Conservation (phyloP, 2,329 filamentous ascomycete genomes). For the Claviceps capensis region DNA sequence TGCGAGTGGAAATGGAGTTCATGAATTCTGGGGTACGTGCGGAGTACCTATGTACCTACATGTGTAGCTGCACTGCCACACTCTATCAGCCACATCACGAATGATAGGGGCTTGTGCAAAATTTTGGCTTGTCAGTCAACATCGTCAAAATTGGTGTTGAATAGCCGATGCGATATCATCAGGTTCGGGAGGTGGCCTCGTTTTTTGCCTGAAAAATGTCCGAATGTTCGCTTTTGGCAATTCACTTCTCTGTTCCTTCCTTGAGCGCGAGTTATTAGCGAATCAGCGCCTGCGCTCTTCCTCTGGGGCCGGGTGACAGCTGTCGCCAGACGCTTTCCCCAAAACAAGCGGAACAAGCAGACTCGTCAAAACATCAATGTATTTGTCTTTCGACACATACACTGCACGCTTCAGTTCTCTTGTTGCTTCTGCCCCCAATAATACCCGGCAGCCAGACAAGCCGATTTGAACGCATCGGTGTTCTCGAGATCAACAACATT, state of each 20-base stretch:
- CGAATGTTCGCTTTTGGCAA: not conserved
- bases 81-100: not conserved
- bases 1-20: too few relatives aligned
- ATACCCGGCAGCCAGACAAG: not conserved
- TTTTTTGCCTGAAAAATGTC: not conserved
- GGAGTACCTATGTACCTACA: not conserved
- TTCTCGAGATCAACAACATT: not conserved
- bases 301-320: conserved; percentile 1
- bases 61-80: conserved; percentile 2
- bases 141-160: not conserved
- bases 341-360: not conserved
- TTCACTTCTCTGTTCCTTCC: not conserved
- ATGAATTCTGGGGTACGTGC: too few relatives aligned
- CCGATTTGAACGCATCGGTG: not conserved
- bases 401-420: not conserved
- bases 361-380: not conserved
- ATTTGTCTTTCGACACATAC: not conserved
- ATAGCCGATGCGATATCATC: not conserved
- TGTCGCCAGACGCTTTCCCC: conserved; percentile 2
- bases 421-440: too few relatives aligned
- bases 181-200: not conserved
- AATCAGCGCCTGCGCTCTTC: not conserved
- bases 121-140: not conserved
- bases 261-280: not conserved
- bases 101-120: not conserved